Conservation (phyloP, 148 eudicot species). For the Rhododendron henanense region DNA sequence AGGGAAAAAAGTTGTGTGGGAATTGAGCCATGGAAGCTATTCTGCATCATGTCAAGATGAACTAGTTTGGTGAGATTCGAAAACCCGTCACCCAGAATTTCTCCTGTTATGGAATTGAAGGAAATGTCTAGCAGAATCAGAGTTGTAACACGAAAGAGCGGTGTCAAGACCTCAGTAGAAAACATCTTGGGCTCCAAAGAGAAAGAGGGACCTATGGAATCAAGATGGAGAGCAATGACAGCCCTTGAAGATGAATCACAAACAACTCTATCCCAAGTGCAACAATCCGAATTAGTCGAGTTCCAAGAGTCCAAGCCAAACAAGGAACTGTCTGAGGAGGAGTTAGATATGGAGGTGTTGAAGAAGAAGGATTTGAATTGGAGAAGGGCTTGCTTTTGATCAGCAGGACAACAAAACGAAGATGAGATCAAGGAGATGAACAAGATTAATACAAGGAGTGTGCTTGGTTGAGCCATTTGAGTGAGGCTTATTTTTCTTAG, state of each 20-base stretch:
- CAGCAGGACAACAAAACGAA: constrained; percentile 20
- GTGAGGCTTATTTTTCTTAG: neutral
- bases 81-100: constrained; percentile 32
- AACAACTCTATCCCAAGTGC: constrained; percentile 38
- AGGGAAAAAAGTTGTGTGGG: constrained; percentile 30
- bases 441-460: neutral
- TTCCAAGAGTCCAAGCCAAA: constrained; percentile 43
- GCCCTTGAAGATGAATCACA: constrained; percentile 20
- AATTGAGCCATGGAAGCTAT: constrained; percentile 38
- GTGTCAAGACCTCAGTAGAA: constrained; percentile 23
- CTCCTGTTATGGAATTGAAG: constrained; percentile 30
- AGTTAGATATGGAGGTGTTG: constrained; percentile 13
- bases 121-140: constrained; percentile 39
- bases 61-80: constrained; percentile 37
- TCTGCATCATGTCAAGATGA: constrained; percentile 39
- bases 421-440: constrained; percentile 14
- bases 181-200: neutral
- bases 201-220: constrained; percentile 18
- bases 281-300: constrained; percentile 28
- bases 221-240: constrained; percentile 32
- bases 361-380: constrained; percentile 36
- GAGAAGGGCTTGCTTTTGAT: constrained; percentile 52
- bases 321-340: constrained; percentile 7
- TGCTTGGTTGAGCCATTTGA: constrained; percentile 13
- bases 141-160: constrained; percentile 31